Conservation (phyloP, 1,139 yeast species). For the Sporopachydermia cereana region DNA sequence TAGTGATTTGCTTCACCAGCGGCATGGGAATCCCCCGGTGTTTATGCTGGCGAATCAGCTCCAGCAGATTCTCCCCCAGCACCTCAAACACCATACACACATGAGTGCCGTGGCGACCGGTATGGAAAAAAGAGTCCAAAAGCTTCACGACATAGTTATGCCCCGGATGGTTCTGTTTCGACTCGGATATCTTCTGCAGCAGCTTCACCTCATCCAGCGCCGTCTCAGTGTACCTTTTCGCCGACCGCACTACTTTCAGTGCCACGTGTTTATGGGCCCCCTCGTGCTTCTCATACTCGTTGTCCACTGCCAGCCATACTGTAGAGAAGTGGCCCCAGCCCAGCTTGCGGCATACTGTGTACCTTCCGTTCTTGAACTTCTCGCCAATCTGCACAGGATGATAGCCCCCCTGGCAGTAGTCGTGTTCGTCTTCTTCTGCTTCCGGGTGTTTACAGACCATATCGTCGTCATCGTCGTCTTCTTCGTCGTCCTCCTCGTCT, state of each 20-base stretch:
- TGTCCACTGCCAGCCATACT: conserved; percentile 74
- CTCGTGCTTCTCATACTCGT: conserved; percentile 18
- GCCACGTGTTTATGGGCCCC: conserved; percentile 50
- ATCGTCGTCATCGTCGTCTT: conserved; percentile 8
- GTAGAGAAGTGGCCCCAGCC: conserved; percentile 94
- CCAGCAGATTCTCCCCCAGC: conserved; percentile 68
- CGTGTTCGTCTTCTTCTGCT: conserved; percentile 59
- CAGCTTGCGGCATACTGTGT: conserved; percentile 60
- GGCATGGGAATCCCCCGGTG: conserved; percentile 65
- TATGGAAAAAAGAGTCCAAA: conserved; percentile 64
- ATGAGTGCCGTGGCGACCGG: conserved; percentile 74
- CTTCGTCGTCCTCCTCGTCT: conserved; percentile 6
- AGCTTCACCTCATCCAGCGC: conserved; percentile 76
- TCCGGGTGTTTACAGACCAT: conserved; percentile 17
- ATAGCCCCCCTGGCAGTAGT: conserved; percentile 76
- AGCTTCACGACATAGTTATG: conserved; percentile 57
- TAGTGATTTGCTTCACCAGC: conserved; percentile 70
- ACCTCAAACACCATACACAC: conserved; percentile 88
- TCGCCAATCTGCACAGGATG: conserved; percentile 81
- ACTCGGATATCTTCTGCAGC: conserved; percentile 34
- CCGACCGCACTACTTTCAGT: conserved; percentile 69
- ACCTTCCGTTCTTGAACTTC: conserved; percentile 41
- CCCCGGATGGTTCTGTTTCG: conserved; percentile 57
- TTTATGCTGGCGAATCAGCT: conserved; percentile 51
- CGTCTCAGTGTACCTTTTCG: conserved; percentile 61